phyloP scores from a whole-genome alignment of 805 yeast genomes.

The Teunomyces lycoperdinae region DNA sequence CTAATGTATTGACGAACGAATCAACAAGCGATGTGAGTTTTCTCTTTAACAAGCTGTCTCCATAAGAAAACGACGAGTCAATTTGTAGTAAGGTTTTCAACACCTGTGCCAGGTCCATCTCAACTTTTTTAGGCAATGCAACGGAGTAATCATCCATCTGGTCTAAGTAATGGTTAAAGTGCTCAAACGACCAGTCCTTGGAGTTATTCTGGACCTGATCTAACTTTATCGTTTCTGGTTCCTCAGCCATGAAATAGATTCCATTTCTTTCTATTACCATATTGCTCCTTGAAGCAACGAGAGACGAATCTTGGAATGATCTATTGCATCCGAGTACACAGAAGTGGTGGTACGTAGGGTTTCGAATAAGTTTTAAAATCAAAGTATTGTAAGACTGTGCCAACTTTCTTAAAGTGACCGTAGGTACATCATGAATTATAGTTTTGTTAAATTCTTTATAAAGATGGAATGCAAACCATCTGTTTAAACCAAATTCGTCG shows the following conservation, averaged over 20 bases:
- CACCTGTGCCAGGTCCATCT: neutral
- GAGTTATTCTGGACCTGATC: neutral
- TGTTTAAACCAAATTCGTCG: constrained; percentile 16
- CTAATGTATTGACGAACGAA: neutral
- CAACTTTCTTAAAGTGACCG: constrained; percentile 8
- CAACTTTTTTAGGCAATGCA: neutral
- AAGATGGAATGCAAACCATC: constrained; percentile 13
- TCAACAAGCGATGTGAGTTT: neutral
- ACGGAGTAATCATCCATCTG: neutral
- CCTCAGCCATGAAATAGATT: neutral
- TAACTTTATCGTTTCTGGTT: neutral
- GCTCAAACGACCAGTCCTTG: neutral
- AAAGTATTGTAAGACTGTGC: constrained; percentile 9
- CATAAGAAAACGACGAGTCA: neutral
- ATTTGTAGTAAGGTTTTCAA: neutral
- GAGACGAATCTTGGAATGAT: neutral
- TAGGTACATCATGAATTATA: constrained; percentile 5
- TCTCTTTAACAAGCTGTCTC: neutral
- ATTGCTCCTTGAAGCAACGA: neutral
- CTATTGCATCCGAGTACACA: neutral
- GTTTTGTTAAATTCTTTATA: constrained; percentile 1
- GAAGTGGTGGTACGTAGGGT: constrained; percentile 5
- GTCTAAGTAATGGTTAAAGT: neutral
- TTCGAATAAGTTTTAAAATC: constrained; percentile 5
- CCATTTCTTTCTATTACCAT: neutral